Evolutionary conservation across 345 rosid genomes (phyloP), one percentile per base, ranked within the genome.

Genomic region (Rubroshorea leprosula): DNA sequence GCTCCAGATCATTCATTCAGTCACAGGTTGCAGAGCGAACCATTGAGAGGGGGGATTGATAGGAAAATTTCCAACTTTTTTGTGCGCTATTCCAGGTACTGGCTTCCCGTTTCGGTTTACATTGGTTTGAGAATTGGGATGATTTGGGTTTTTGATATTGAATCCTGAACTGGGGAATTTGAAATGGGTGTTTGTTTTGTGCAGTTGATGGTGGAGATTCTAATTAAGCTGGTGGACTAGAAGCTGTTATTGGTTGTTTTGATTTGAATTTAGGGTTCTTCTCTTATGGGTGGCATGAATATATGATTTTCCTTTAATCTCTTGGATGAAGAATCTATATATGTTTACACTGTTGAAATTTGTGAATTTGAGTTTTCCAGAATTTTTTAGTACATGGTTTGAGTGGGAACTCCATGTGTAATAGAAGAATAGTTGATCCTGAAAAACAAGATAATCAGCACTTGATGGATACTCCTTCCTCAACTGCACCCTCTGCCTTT

Each of bases 371-470:
- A 72, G 70, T n/a, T 57, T 49, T 50, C 46, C 23, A 27, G 48
- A 49, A 50, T 63, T 22, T 43, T 57, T 48, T 63, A 56, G 51
- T 49, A 49, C 35, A 5, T 70, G 54, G 54, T 61, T 27, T 51
- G 72, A 79, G 68, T 67, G 45, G 25, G 52, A 53, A 62, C 66
- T 65, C 78, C 83, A 78, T 78, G 80, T 81, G 88, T 74, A 79
- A 80, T 70, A 74, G 78, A 69, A 59, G 54, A 52, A 35, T 69
- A 41, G 62, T 69, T 60, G 62, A 73, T 73, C 66, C 47, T 23
- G 38, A 54, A 46, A 67, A 63, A 19, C 52, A 48, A 45, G 23
- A 51, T 38, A 46, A 54, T 65, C n/a, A 22, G 47, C 54, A 45
- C 51, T 61, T 35, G 46, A 87, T 87, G 91, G 91, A 82, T 74